Evolutionary conservation across 495 filamentous ascomycete genomes (phyloP).

Genomic region (Penicillium diatomitis): DNA sequence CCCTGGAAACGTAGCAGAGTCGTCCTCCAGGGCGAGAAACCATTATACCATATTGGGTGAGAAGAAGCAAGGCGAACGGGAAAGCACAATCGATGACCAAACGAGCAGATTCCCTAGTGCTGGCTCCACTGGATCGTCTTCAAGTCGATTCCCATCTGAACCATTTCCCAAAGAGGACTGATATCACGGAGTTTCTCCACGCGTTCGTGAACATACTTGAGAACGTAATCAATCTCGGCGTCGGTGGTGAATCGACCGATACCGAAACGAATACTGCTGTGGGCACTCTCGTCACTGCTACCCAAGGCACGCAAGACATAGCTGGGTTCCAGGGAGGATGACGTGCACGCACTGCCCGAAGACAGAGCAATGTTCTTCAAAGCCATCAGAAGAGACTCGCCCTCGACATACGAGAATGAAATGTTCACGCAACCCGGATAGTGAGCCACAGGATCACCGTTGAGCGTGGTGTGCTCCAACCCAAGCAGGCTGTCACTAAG

Average conservation of each 20-base stretch:
- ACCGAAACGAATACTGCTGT: constrained; percentile 95
- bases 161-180: constrained; percentile 94
- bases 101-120: constrained; percentile 24
- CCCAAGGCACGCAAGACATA: constrained; percentile 92
- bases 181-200: constrained; percentile 90
- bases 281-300: constrained; percentile 92
- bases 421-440: constrained; percentile 98
- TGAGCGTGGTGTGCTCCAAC: constrained; percentile 86
- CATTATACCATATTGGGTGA: neutral
- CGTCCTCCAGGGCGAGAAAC: too few species aligned
- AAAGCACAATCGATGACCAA: neutral
- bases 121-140: constrained; percentile 98
- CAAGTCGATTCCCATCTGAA: constrained; percentile 92
- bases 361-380: constrained; percentile 96
- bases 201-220: constrained; percentile 85
- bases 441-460: constrained; percentile 72
- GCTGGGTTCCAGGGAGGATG: constrained; percentile 89
- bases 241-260: constrained; percentile 97
- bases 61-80: constrained; percentile 5
- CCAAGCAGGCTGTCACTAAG: constrained; percentile 70
- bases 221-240: constrained; percentile 90
- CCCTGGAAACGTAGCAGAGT: too few species aligned
- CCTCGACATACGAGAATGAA: constrained; percentile 96
- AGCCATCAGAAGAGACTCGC: constrained; percentile 95
- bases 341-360: constrained; percentile 94